Evolutionary conservation across 768 basidiomycete species (phyloP).

Genomic region (Lactarius quietus): DNA sequence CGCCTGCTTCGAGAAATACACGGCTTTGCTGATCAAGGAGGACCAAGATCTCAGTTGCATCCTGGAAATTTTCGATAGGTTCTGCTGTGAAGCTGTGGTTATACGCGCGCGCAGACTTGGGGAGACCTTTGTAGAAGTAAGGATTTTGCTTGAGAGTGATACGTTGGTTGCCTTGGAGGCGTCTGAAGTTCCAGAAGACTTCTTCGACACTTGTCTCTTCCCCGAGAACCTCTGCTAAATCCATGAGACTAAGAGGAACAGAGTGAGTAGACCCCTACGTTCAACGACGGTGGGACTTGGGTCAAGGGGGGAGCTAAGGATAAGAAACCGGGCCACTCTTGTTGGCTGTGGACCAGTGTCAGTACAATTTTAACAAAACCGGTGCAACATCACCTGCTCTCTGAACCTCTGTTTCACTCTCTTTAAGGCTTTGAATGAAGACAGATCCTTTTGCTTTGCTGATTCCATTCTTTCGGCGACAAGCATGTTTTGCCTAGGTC

Average conservation of each 20-base stretch:
- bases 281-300: background rate
- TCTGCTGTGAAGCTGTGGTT: background rate
- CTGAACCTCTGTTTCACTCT: background rate
- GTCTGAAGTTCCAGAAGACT: constrained; percentile 20
- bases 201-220: background rate
- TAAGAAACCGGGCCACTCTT: background rate
- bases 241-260: background rate
- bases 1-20: constrained; percentile 3
- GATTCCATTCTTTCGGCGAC: background rate
- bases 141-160: constrained; percentile 17
- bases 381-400: background rate
- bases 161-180: background rate
- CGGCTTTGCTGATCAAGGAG: constrained; percentile 8
- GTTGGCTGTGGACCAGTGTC: background rate
- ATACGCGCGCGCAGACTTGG: background rate
- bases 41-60: background rate
- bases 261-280: background rate
- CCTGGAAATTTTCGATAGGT: background rate
- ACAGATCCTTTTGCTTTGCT: background rate
- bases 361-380: background rate
- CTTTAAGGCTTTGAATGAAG: background rate
- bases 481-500: background rate
- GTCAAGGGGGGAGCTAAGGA: constrained; percentile 3
- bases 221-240: constrained; percentile 2
- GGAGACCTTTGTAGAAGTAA: constrained; percentile 12